Evolutionary conservation across 441 rosid species (phyloP), one percentile per base, ranked within the genome.

Genomic region (Manihot esculenta): DNA sequence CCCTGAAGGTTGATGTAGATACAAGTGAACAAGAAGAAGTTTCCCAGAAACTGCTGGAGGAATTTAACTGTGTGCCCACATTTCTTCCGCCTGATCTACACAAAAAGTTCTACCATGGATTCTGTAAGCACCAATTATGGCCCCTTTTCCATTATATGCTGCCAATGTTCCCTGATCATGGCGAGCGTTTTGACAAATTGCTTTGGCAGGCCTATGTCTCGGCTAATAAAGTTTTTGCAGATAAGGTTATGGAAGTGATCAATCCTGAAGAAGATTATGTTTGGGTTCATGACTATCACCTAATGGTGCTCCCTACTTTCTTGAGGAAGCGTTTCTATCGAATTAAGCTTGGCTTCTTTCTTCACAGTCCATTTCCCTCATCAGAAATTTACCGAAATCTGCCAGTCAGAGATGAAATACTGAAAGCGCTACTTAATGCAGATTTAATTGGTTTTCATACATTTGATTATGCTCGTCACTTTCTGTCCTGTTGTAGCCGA

Each of bases 121-220:
- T 91, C 69, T 89, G 94, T 60, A 89, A 91, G 82, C 93, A 91
- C 64, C 76, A 89, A 42, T 49, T 91, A 35, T 91, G 97, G 97
- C 97, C 93, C 1, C 93, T 89, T 66, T 89, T 91, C 72, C 97
- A 91, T 76, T 91, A 91, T 71, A 91, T 91, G 97, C 82, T 91
- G 20, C 97, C 97, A 7, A 80, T 91, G 78, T 79, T 80, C 62
- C 84, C 86, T 6, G 97, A 85, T 76, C 82, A 84, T 41, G 85
- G 92, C 0, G 78, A 81, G 66, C 88, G 89, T 56, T 91, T 85
- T 75, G 89, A 91, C 64, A 72, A 82, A 56, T 65, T 60, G 60
- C 83, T 82, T n/a, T 91, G 97, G 97, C 90, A 78, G 70, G 89
- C 94, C 0, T 91, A 89, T 75, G 83, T 87, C 57, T 85, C 93